A percentile compares a stretch with the other conserved stretches of the same genome.
These are phyloP conservation scores for Fraxinus angustifolia DNA, from an alignment of 305 asterid genomes.

Conservation along the genomic window DNA sequence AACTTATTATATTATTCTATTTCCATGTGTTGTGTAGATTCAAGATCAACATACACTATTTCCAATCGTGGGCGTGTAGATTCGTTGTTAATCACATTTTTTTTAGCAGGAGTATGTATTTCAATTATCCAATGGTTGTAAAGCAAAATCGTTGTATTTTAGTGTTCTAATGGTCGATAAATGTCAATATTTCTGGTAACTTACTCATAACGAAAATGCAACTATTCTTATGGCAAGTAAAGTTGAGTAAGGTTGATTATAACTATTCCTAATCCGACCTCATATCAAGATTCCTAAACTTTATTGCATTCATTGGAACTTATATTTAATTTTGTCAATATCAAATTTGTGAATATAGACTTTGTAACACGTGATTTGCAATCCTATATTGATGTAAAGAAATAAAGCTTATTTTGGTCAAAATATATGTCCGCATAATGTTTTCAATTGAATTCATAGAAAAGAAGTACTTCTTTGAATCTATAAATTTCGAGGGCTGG, in stretches of 20 bases:
- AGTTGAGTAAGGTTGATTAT: not conserved
- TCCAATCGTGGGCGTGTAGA: not conserved
- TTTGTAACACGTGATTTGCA: not conserved
- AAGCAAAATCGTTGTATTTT: not conserved
- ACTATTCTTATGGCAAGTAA: not conserved
- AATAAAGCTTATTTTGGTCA: not conserved
- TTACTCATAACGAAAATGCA: not conserved
- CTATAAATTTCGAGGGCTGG: not conserved
- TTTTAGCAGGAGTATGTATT: not conserved
- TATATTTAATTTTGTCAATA: not conserved
- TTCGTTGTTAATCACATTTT: not conserved
- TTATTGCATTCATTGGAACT: not conserved
- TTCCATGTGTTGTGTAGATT: not conserved
- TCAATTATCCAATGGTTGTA: not conserved
- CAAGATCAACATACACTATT: not conserved
- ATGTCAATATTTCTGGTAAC: not conserved
- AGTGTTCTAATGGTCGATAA: not conserved
- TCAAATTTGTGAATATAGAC: not conserved
- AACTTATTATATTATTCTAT: not conserved
- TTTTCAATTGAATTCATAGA: not conserved
- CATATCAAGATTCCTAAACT: not conserved
- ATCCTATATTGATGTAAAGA: not conserved
- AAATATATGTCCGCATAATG: not conserved
- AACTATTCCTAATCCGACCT: not conserved
- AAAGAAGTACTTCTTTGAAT: not conserved